Evolutionary conservation across 2,329 filamentous ascomycete genomes (phyloP).

Genomic region (Plenodomus biglobosus): DNA sequence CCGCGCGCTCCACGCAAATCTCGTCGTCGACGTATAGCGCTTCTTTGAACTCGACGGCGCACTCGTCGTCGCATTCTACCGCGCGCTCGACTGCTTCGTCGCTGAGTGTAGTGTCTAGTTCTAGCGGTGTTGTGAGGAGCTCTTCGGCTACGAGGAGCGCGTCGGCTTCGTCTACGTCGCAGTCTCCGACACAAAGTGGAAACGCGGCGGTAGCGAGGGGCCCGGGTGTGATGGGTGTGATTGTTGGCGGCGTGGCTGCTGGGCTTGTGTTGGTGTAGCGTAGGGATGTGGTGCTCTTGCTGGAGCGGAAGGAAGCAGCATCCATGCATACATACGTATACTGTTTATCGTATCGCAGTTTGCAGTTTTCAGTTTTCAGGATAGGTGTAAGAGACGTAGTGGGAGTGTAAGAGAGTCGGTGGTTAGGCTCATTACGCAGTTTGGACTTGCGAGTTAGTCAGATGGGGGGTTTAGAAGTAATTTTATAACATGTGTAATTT

Average conservation of each 20-base stretch:
- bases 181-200: slow-evolving; percentile 16
- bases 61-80: not conserved
- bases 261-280: slow-evolving; percentile 20
- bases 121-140: slow-evolving; percentile 3
- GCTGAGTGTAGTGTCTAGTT: slow-evolving; percentile 5
- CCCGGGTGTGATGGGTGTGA: slow-evolving; percentile 17
- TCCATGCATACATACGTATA: too few relatives aligned
- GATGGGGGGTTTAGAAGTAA: too few relatives aligned
- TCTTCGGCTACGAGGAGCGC: slow-evolving; percentile 6
- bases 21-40: not conserved
- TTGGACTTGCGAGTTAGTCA: too few relatives aligned
- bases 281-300: too few relatives aligned
- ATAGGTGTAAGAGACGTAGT: too few relatives aligned
- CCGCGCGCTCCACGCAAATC: slow-evolving; percentile 1
- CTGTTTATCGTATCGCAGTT: too few relatives aligned
- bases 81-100: slow-evolving; percentile 1
- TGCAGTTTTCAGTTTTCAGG: too few relatives aligned
- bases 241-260: slow-evolving; percentile 25
- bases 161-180: slow-evolving; percentile 12
- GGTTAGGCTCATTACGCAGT: too few relatives aligned
- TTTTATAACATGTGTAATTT: too few relatives aligned
- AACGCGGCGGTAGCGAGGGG: slow-evolving; percentile 20
- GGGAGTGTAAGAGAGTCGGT: too few relatives aligned
- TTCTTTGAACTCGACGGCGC: slow-evolving; percentile 6
- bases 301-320: not conserved